Evolutionary conservation across 2,329 filamentous ascomycete genomes (phyloP), one percentile per base, ranked within the genome.

Genomic region (Pleomassaria siparia): DNA sequence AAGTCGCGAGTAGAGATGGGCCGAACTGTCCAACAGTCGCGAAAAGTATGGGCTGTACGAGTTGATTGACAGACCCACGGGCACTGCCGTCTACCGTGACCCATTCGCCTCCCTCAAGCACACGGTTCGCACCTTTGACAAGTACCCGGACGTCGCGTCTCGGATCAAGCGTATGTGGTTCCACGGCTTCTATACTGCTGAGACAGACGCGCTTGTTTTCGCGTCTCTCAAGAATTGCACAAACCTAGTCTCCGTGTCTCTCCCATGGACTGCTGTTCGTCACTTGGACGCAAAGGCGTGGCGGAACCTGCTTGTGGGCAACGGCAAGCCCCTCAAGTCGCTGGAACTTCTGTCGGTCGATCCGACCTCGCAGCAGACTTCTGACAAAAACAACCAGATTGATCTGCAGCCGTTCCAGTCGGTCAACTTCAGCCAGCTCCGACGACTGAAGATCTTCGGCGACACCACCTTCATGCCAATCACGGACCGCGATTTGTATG

Each of bases 101-200:
- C 78, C 78, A 1, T 79, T 76, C 62, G 67, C 70, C 43, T 75
- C 74, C 1, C 68, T 81, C 43, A 74, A 72, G 62, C 67, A 73
- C 29, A 79, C 77, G 3, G 71, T 74, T 16, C 62, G 66, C 26
- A 72, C 80, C 20, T 76, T 80, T 58, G 62, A 66, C 28, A 56
- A 70, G 30, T 74, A 72, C 41, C 74, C 77, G 1, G 62, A 70
- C 24, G 66, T 79, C 9, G 77, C 77, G 2, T 65, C 69, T 18
- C 72, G 78, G 56, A 77, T 80, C 46, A 75, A 73, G 46, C 75
- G 77, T 37, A 70, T 81, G 57, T 80, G 77, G 76, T 79, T 81
- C 62, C 75, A 80, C 47, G 78, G 78, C 41, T 80, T 80, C 62
- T 76, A 80, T 63, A 73, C 73, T 6, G 70, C 74, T 39, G 73